Percentiles rank a stretch among this genome's conserved stretches.
phyloP scores from a whole-genome alignment of 805 yeast species.

The Candida boidinii region DNA sequence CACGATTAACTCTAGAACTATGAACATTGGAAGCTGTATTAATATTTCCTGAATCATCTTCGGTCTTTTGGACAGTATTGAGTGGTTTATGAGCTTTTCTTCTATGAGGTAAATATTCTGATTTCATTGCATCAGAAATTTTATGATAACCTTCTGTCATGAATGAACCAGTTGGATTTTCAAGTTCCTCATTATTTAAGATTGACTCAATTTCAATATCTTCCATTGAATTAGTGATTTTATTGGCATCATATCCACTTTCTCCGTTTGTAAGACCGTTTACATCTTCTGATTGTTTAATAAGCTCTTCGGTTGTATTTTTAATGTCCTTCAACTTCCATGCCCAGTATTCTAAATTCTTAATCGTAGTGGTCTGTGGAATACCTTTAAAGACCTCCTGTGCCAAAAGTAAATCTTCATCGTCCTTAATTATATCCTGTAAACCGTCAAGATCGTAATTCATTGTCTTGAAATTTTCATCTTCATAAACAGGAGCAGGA shows the following conservation, averaged over 20 bases:
- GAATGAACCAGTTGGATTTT: slow-evolving; percentile 50
- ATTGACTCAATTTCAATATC: no score
- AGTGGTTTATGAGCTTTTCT: slow-evolving; percentile 61
- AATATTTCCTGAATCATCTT: slow-evolving; percentile 32
- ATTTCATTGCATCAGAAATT: slow-evolving; percentile 64
- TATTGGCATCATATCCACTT: slow-evolving; percentile 18
- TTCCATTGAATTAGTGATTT: no score
- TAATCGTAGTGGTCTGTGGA: slow-evolving; percentile 12
- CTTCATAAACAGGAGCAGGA: slow-evolving; percentile 50
- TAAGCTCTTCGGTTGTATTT: slow-evolving; percentile 6
- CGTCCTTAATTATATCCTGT: slow-evolving; percentile 54
- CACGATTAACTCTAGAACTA: slow-evolving; percentile 80
- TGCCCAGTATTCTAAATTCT: slow-evolving; percentile 50
- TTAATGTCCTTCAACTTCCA: slow-evolving; percentile 44
- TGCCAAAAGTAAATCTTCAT: slow-evolving; percentile 60
- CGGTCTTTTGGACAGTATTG: slow-evolving; percentile 59
- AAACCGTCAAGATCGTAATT: slow-evolving; percentile 38
- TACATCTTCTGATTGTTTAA: slow-evolving; percentile 16
- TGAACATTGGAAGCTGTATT: slow-evolving; percentile 30
- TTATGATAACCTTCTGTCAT: slow-evolving; percentile 67
- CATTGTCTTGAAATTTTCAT: slow-evolving; percentile 29
- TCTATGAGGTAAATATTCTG: slow-evolving; percentile 76
- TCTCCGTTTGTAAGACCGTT: no score
- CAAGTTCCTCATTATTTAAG: slow-evolving; percentile 17
- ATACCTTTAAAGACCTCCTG: slow-evolving; percentile 30